Percentiles rank a stretch among this genome's conserved stretches.
phyloP scores from a whole-genome alignment of 2,329 filamentous ascomycete species.

The Microsporum canis region DNA sequence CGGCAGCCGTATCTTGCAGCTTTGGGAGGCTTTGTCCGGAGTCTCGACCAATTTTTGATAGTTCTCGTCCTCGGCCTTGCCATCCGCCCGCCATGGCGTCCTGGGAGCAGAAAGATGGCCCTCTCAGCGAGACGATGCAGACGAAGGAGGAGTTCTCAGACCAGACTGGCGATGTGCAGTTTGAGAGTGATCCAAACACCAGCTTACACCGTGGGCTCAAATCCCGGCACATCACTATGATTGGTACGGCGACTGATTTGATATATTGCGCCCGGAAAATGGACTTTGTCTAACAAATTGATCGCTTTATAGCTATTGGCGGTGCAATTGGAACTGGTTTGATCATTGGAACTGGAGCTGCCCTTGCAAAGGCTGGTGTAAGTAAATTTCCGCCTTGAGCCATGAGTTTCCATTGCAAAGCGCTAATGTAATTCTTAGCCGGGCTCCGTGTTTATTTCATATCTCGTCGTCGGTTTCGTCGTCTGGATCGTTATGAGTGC shows the following conservation, averaged over 20 bases:
- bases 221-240: conserved; percentile 48
- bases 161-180: conserved; percentile 10
- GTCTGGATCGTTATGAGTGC: conserved; percentile 57
- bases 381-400: conserved; percentile 13
- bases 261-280: conserved; percentile 20
- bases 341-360: conserved; percentile 44
- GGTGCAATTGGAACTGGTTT: conserved; percentile 48
- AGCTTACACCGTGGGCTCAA: conserved; percentile 37
- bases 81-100: conserved; percentile 10
- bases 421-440: conserved; percentile 20
- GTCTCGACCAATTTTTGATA: conserved; percentile 8
- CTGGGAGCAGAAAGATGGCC: conserved; percentile 11
- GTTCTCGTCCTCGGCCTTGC: conserved; percentile 8
- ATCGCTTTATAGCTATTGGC: conserved; percentile 33
- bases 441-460: conserved; percentile 34
- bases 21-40: neutral
- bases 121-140: conserved; percentile 7
- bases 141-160: conserved; percentile 10
- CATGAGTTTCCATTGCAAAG: neutral
- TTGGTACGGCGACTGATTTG: conserved; percentile 36
- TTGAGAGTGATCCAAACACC: conserved; percentile 15
- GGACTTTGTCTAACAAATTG: conserved; percentile 1
- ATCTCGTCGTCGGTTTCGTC: conserved; percentile 39
- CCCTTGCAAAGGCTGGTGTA: conserved; percentile 33
- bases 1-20: neutral